A percentile compares a stretch with the other conserved stretches of the same genome.
phyloP scores from a whole-genome alignment of 2,329 filamentous ascomycete genomes.

The Stachybotrys chlorohalonatus region DNA sequence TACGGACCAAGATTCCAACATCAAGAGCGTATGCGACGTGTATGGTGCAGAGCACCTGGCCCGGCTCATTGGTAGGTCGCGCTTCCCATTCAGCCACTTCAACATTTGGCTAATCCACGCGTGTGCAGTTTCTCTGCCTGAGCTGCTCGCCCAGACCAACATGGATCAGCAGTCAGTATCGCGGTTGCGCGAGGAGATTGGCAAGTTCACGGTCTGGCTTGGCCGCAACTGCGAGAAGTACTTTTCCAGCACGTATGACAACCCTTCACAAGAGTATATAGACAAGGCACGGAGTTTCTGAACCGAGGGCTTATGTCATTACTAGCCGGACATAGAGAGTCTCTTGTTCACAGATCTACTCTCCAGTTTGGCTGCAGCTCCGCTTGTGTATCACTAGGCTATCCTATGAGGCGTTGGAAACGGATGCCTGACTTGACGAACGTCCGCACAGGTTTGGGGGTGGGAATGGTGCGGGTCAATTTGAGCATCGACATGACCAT shows the following conservation, averaged over 20 bases:
- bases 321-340: too few species aligned
- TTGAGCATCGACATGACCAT: too few species aligned
- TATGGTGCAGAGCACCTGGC: constrained; percentile 91
- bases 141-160: constrained; percentile 93
- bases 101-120: constrained; percentile 2
- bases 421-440: neutral
- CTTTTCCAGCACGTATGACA: constrained; percentile 70
- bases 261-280: constrained; percentile 60
- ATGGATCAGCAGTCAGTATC: constrained; percentile 91
- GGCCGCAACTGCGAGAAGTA: constrained; percentile 67
- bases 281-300: constrained; percentile 51
- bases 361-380: too few species aligned
- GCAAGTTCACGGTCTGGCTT: constrained; percentile 80
- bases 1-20: constrained; percentile 52
- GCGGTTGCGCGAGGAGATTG: constrained; percentile 79
- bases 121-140: constrained; percentile 69
- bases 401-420: neutral
- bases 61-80: constrained; percentile 69
- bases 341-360: too few species aligned
- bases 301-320: neutral
- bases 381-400: neutral
- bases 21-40: constrained; percentile 67
- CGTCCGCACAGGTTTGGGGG: neutral
- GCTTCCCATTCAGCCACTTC: neutral
- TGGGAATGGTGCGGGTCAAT: neutral